phyloP scores from a whole-genome alignment of 139 green algal species.

The Auxenochlorella pyrenoidosa region DNA sequence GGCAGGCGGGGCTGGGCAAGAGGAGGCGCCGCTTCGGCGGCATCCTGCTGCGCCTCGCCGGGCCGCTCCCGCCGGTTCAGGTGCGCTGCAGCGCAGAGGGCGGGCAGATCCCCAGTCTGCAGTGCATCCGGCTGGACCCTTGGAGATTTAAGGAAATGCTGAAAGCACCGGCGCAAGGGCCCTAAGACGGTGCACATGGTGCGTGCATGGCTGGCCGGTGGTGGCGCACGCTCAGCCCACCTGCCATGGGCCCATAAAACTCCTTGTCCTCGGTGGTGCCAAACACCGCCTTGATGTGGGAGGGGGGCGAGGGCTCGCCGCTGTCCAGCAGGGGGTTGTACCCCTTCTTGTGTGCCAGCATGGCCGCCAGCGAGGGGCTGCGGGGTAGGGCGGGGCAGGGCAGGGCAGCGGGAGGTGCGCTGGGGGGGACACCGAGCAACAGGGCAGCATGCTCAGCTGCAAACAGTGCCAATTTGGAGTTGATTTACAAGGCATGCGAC shows the following conservation, averaged over 20 bases:
- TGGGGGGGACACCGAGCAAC: no score
- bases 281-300: conserved; percentile 45
- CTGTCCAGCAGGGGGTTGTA: conserved; percentile 20
- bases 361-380: conserved; percentile 29
- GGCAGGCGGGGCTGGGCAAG: background rate
- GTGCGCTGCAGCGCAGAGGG: background rate
- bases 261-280: conserved; percentile 14
- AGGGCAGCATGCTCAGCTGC: background rate
- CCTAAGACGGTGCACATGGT: no score
- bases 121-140: background rate
- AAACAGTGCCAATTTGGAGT: no score
- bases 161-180: no score
- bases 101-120: background rate
- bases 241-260: conserved; percentile 38
- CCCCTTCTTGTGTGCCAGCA: conserved; percentile 34
- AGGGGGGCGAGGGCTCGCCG: conserved; percentile 26
- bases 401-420: background rate
- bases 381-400: background rate
- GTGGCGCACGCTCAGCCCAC: background rate
- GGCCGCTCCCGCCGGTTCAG: conserved; percentile 8
- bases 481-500: no score
- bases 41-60: no score
- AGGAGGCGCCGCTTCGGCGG: background rate
- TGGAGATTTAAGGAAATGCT: no score
- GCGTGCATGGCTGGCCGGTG: background rate